phyloP scores from a whole-genome alignment of 257 asterid species.

The Perilla frutescens region DNA sequence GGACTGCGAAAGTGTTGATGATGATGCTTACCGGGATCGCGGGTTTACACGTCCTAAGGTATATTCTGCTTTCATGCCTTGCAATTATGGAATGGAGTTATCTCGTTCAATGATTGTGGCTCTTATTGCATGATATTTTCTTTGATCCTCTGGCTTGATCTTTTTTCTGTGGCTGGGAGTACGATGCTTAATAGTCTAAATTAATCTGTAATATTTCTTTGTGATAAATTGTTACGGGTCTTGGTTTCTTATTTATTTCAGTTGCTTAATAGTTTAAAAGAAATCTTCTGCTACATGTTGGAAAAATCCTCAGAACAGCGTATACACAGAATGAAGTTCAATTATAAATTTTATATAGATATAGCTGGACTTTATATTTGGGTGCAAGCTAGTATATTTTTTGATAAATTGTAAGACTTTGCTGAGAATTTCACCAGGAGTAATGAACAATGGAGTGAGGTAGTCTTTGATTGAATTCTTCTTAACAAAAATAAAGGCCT shows the following conservation, averaged over 20 bases:
- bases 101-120: background rate
- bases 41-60: slow-evolving; percentile 99
- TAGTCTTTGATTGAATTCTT: slow-evolving; percentile 3
- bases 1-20: slow-evolving; percentile 45
- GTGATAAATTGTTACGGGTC: background rate
- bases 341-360: background rate
- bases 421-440: background rate
- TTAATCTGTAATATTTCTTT: slow-evolving; percentile 11
- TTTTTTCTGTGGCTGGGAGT: slow-evolving; percentile 13
- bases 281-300: background rate
- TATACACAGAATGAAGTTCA: background rate
- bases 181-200: background rate
- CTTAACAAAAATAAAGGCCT: background rate
- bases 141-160: slow-evolving; percentile 15
- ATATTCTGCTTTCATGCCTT: slow-evolving; percentile 23
- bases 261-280: background rate
- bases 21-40: slow-evolving; percentile 70
- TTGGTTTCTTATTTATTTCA: background rate
- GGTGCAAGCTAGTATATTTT: background rate
- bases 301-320: background rate
- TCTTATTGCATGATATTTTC: slow-evolving; percentile 6
- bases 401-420: background rate
- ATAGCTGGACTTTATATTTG: background rate
- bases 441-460: background rate
- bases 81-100: slow-evolving; percentile 1